These are phyloP conservation scores for Chlorella sp. DNA, from an alignment of 139 green algal genomes.

Conservation along the genomic window DNA sequence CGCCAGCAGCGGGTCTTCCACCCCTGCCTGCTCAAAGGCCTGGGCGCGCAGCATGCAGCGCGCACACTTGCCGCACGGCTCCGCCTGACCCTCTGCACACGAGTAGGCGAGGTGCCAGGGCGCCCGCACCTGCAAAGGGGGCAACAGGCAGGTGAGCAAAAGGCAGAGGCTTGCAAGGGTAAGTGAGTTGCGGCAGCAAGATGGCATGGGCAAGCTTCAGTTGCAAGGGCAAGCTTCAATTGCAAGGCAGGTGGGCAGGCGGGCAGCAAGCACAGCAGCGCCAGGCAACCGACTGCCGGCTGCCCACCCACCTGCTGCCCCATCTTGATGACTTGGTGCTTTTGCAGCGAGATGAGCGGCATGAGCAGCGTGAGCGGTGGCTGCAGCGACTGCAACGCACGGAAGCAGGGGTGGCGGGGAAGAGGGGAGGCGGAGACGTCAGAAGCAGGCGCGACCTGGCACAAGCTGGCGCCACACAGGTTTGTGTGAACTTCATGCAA, in stretches of 20 bases:
- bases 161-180: too few species aligned
- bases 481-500: neutral
- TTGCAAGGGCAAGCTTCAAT: neutral
- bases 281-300: neutral
- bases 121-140: neutral
- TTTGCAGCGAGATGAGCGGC: constrained; percentile 22
- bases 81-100: neutral
- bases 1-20: constrained; percentile 18
- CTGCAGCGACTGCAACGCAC: constrained; percentile 16
- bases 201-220: neutral
- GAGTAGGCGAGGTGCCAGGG: constrained; percentile 26
- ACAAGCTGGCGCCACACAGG: too few species aligned
- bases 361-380: constrained; percentile 24
- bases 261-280: neutral
- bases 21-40: constrained; percentile 5
- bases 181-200: neutral
- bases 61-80: constrained; percentile 22
- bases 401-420: neutral
- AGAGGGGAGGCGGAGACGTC: neutral
- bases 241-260: too few species aligned
- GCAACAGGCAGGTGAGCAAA: neutral
- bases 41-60: constrained; percentile 4
- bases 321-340: constrained; percentile 6
- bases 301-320: neutral
- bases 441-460: too few species aligned